These are phyloP conservation scores for Phyllosticta citribraziliensis DNA, from an alignment of 2,329 filamentous ascomycete genomes.

Conservation along the genomic window DNA sequence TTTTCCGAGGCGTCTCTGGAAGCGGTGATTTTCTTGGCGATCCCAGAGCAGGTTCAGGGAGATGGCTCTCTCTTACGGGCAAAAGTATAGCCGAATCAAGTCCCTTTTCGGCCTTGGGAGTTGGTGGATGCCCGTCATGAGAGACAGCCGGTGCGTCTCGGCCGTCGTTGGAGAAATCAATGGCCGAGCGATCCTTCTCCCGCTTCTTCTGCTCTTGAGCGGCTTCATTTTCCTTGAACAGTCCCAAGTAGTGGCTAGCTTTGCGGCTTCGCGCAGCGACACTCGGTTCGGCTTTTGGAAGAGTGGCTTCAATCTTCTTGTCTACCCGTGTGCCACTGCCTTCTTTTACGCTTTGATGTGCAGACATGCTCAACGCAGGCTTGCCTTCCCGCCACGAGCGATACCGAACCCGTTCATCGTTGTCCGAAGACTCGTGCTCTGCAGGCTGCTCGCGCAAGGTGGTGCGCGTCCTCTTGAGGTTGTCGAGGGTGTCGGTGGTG, in stretches of 20 bases:
- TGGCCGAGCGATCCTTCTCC: constrained; percentile 28
- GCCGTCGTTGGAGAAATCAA: background rate
- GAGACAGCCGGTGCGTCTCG: background rate
- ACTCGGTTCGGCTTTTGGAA: constrained; percentile 46
- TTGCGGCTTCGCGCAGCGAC: constrained; percentile 52
- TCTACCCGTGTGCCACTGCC: constrained; percentile 41
- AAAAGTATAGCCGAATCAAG: background rate
- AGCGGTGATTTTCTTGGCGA: constrained; percentile 7
- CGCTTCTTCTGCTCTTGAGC: constrained; percentile 43
- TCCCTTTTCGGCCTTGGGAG: background rate
- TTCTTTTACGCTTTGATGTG: constrained; percentile 31
- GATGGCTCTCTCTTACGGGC: background rate
- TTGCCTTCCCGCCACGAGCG: constrained; percentile 41
- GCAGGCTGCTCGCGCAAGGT: constrained; percentile 16
- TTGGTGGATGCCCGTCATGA: background rate
- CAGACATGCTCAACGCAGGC: constrained; percentile 30
- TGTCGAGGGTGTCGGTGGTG: background rate
- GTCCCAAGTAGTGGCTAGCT: constrained; percentile 54
- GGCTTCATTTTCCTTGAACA: constrained; percentile 54
- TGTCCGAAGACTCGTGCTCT: constrained; percentile 18
- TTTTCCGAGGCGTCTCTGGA: background rate
- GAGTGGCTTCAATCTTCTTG: constrained; percentile 53
- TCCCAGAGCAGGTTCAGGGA: background rate
- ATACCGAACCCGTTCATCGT: constrained; percentile 36
- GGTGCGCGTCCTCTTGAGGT: constrained; percentile 18